Base-by-base conservation (phyloP, 2,329 filamentous ascomycete species). In the Lachnellula hyalina region DNA sequence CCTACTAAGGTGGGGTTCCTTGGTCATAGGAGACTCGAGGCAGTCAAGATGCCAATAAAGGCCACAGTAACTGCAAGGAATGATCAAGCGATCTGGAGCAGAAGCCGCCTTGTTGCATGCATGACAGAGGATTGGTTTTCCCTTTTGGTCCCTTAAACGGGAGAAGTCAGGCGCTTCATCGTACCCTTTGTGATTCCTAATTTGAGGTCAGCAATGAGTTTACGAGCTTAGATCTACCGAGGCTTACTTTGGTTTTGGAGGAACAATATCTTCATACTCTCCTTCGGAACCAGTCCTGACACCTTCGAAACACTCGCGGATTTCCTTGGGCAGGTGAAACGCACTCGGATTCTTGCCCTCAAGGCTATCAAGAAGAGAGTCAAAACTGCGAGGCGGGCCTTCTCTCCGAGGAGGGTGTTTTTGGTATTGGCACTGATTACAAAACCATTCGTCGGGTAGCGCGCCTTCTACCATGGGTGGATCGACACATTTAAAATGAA, bases 21-120 rank as follows among this genome's bases (percentile, higher is more conserved):
- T 84, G 35, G 91, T 84, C 67, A 92, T 74, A 35, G 93, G 92
- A 28, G 90, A 89, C 67, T 95, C 86, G 15, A 96, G 76, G 72
- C 94, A 99, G 71, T 97, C 93, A 50, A 96, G 77, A 74, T 99
- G 94, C 88, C 92, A 99, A 67, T 86, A 81, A 35, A 90, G 79
- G 12, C 82, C 78, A 72, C 93, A 99, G 65, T 81, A 83, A 71
- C 91, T 91, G 75, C 93, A 99, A 46, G 87, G 84, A 62, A 96
- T 87, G 64, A 97, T 91, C 62, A 86, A 82, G 25, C 87, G 83
- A 59, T 66, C 58, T 63, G 79, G 79, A 59, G 75, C 74, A 52
- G 81, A 75, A 46, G 86, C 82, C 28, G 86, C 80, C 65, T 79
- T 78, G 61, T 87, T 81, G 73, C 93, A 97, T 45, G 76, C 75